Conservation (phyloP, 1,284 basidiomycete species). For the Porodaedalea pini region DNA sequence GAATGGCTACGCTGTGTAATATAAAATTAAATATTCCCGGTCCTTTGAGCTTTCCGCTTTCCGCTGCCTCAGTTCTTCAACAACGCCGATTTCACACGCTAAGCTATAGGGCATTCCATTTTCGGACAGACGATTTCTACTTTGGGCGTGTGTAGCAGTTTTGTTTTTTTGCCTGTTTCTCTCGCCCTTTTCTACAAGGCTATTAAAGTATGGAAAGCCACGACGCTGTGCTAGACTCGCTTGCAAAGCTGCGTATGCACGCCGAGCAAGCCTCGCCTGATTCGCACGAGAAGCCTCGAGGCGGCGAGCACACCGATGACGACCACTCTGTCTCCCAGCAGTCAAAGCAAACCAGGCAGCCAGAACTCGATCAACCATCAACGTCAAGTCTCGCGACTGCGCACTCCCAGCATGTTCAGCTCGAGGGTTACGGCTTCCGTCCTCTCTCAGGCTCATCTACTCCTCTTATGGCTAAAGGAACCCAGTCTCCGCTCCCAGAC, state of each 20-base stretch:
- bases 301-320: constrained; percentile 4
- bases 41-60: constrained; percentile 3
- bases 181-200: neutral
- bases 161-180: constrained; percentile 7
- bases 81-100: constrained; percentile 1
- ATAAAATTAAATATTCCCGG: neutral
- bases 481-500: constrained; percentile 60
- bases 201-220: constrained; percentile 12
- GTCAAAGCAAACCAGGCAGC: neutral
- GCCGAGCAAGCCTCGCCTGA: constrained; percentile 13
- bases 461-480: constrained; percentile 36
- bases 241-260: constrained; percentile 18
- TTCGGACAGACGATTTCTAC: neutral
- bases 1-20: no score
- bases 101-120: neutral
- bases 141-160: neutral
- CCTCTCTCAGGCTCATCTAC: constrained; percentile 64
- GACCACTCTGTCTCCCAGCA: neutral
- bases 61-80: neutral
- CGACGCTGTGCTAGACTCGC: constrained; percentile 15
- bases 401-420: constrained; percentile 25
- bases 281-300: constrained; percentile 14
- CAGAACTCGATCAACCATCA: constrained; percentile 7
- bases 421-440: constrained; percentile 82
- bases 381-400: constrained; percentile 5